These are phyloP conservation scores for Kondoa malvinella DNA, from an alignment of 768 basidiomycete genomes.

Conservation along the genomic window DNA sequence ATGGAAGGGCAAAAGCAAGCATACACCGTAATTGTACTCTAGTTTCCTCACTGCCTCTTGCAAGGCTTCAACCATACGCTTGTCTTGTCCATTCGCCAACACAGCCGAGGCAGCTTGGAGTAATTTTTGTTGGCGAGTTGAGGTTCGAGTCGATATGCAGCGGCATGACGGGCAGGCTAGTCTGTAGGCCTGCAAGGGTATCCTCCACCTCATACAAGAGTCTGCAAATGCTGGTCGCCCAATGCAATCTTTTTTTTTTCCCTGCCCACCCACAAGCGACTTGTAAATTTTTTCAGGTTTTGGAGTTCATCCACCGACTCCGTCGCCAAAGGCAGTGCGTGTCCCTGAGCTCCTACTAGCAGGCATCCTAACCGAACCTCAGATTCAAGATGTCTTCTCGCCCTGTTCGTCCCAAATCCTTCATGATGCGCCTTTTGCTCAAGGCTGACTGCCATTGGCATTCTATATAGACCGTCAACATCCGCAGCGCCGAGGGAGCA, in stretches of 20 bases:
- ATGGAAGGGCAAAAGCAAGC: background rate
- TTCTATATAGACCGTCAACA: conserved; percentile 2
- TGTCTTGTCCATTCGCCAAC: background rate
- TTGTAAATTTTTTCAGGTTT: no score
- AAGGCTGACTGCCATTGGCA: no score
- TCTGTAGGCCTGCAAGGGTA: background rate
- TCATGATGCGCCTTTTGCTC: no score
- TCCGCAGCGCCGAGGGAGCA: background rate
- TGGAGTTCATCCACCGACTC: no score
- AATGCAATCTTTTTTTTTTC: no score
- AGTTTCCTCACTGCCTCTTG: background rate
- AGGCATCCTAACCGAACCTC: background rate
- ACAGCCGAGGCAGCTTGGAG: background rate
- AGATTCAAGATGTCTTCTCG: background rate
- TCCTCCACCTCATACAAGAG: background rate
- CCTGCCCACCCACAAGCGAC: no score
- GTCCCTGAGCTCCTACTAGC: background rate
- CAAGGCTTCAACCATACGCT: background rate
- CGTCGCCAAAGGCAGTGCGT: no score
- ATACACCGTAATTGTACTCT: background rate
- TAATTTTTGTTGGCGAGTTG: background rate
- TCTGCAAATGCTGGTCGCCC: no score
- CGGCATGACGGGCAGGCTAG: background rate
- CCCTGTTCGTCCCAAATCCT: background rate
- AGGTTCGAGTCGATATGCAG: background rate